Conservation (phyloP, 495 filamentous ascomycete genomes). For the Durotheca rogersii region DNA sequence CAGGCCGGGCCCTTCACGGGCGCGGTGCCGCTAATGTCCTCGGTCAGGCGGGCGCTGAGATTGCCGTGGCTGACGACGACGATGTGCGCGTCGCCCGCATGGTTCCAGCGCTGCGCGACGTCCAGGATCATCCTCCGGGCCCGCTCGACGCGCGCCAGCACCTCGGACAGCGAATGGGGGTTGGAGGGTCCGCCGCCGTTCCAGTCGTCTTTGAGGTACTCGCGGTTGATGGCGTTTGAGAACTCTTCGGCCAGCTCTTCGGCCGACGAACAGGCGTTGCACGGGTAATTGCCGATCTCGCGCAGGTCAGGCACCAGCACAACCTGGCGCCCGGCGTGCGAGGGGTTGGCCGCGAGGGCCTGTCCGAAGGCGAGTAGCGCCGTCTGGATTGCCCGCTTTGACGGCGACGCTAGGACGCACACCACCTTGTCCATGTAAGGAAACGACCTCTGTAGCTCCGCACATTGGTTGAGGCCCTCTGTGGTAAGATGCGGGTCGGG, state of each 20-base stretch:
- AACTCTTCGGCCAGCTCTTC: slow-evolving; percentile 57
- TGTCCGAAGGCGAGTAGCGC: slow-evolving; percentile 66
- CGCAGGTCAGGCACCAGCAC: slow-evolving; percentile 69
- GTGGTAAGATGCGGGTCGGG: slow-evolving; percentile 77
- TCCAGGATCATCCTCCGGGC: background rate
- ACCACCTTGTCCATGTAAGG: slow-evolving; percentile 54
- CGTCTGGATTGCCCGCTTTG: slow-evolving; percentile 78
- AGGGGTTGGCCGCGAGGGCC: slow-evolving; percentile 24
- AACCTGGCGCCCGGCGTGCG: slow-evolving; percentile 47
- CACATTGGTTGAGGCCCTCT: slow-evolving; percentile 73
- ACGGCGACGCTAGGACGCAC: slow-evolving; percentile 69
- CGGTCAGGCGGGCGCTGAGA: slow-evolving; percentile 31
- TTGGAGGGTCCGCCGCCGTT: too few relatives aligned
- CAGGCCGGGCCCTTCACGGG: background rate
- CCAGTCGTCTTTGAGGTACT: too few relatives aligned
- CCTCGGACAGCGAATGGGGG: too few relatives aligned
- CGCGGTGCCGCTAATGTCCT: background rate
- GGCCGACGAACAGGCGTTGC: slow-evolving; percentile 66
- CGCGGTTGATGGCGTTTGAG: slow-evolving; percentile 56
- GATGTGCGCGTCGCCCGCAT: background rate
- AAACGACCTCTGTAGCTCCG: slow-evolving; percentile 55
- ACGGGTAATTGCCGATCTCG: slow-evolving; percentile 70
- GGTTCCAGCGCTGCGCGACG: background rate
- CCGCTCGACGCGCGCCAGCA: background rate
- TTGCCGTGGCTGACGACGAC: slow-evolving; percentile 38